Base-by-base conservation (phyloP, 228 moss, liverwort and hornwort species). In the Sphagnum fallax region DNA sequence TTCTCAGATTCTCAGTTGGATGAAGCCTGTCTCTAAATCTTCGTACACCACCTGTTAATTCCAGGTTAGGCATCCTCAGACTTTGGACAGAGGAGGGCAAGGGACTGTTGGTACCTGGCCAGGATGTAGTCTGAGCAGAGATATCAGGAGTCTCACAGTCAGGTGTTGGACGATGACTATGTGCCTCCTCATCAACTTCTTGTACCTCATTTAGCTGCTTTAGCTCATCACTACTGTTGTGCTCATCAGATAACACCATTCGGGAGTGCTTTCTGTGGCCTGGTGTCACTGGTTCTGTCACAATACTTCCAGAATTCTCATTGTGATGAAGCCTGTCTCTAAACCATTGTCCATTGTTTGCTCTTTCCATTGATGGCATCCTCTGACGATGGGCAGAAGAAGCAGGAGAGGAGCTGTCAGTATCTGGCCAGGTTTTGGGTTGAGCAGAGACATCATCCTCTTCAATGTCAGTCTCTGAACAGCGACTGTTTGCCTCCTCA, bases 401-500 rank as follows among this genome's bases (percentile, higher is more conserved):
- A 12, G 6, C 67, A 0, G 65, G 48, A 16, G 18, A 58, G 51
- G 49, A 11, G 32, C 53, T 55, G 5, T 53, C 48, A 16, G 14
- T 1, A 9, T 52, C 67, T 48, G 14, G 16, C 52, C 15, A 50
- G 55, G 32, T 32, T 32, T 51, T 63, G 71, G 71, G 77, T 65
- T 70, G 32, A 64, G 65, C 76, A 63, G 70, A 18, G 68, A 76
- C 69, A 52, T 70, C 73, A 51, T 87, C 84, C 72, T 76, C 81
- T 69, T 96, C 96, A 65, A 87, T 87, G 60, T 84, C 90, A 75
- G 98, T 92, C 76, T 96, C 96, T 63, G 90, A 82, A 73, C 83
- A 83, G 55, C 78, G 84, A 67, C 84, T 85, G 58, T 92, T 91
- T 67, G 74, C 78, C 63, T 85, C 85, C 61, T 79, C 87, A 49